These are phyloP conservation scores for Steccherinum ochraceum DNA, from an alignment of 768 basidiomycete genomes.

Conservation along the genomic window DNA sequence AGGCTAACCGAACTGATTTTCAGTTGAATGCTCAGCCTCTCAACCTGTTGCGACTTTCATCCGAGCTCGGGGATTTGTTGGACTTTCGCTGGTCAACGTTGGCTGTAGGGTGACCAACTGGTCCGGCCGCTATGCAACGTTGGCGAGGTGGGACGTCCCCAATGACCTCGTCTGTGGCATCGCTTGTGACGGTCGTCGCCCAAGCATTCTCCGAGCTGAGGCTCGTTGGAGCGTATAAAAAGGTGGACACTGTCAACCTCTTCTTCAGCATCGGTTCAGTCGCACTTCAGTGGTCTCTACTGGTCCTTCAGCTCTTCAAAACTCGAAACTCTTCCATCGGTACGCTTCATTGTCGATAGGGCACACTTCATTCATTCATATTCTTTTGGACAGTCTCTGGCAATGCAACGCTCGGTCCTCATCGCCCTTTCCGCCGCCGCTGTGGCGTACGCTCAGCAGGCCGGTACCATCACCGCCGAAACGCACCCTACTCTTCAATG, in stretches of 20 bases:
- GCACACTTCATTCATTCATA: no score
- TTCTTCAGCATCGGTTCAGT: not conserved
- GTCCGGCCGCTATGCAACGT: not conserved
- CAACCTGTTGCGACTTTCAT: not conserved
- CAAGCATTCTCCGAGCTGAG: not conserved
- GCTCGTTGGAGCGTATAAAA: not conserved
- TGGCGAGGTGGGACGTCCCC: not conserved
- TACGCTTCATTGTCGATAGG: no score
- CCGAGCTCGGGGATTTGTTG: not conserved
- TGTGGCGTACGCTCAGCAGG: slow-evolving; percentile 38
- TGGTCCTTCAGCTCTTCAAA: not conserved
- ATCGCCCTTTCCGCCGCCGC: slow-evolving; percentile 17
- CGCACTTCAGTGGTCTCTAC: not conserved
- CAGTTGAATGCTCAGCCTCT: not conserved
- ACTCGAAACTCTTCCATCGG: not conserved
- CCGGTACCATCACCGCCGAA: slow-evolving; percentile 38
- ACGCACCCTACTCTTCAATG: slow-evolving; percentile 37
- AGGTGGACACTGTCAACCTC: not conserved
- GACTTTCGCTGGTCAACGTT: not conserved
- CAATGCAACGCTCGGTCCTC: no score
- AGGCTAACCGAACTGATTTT: not conserved
- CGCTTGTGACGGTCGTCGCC: not conserved
- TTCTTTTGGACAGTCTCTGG: no score
- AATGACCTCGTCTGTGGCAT: not conserved
- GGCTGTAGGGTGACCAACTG: not conserved